Conservation (phyloP, 2,329 filamentous ascomycete species). For the Ceratocystis destructans region DNA sequence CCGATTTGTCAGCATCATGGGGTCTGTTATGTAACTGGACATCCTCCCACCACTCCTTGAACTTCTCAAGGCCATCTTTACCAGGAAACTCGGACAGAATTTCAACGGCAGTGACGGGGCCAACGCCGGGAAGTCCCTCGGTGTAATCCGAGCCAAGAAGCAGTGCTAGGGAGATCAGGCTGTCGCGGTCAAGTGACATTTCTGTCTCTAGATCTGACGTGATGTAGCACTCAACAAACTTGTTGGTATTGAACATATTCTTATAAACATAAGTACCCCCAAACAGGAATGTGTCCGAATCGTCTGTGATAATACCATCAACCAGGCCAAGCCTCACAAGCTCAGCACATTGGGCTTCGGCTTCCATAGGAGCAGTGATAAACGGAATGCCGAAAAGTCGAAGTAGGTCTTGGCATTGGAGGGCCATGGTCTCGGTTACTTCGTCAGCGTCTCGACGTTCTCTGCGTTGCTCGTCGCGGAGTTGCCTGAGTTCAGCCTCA, state of each 20-base stretch:
- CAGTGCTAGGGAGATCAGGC: conserved; percentile 81
- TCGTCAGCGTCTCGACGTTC: conserved; percentile 93
- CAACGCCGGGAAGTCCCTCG: conserved; percentile 77
- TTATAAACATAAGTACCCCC: conserved; percentile 95
- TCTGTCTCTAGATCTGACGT: conserved; percentile 73
- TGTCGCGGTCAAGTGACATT: conserved; percentile 69
- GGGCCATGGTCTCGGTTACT: conserved; percentile 89
- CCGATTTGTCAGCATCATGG: conserved; percentile 46
- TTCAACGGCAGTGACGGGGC: conserved; percentile 87
- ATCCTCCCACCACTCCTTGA: conserved; percentile 74
- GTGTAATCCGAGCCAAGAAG: conserved; percentile 91
- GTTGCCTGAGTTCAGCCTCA: conserved; percentile 70
- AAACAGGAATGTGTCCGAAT: conserved; percentile 93
- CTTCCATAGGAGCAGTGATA: conserved; percentile 96
- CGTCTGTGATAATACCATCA: conserved; percentile 94
- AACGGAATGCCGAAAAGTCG: conserved; percentile 88
- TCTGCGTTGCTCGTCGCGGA: conserved; percentile 91
- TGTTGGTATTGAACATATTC: conserved; percentile 99
- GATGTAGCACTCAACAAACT: conserved; percentile 94
- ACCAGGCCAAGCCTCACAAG: conserved; percentile 76
- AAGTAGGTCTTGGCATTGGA: conserved; percentile 84
- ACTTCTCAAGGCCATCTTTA: conserved; percentile 49
- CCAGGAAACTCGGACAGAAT: conserved; percentile 79
- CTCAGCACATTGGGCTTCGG: conserved; percentile 92
- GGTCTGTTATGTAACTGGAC: conserved; percentile 56